Conservation (phyloP, 148 eudicot species). For the Simmondsia chinensis region DNA sequence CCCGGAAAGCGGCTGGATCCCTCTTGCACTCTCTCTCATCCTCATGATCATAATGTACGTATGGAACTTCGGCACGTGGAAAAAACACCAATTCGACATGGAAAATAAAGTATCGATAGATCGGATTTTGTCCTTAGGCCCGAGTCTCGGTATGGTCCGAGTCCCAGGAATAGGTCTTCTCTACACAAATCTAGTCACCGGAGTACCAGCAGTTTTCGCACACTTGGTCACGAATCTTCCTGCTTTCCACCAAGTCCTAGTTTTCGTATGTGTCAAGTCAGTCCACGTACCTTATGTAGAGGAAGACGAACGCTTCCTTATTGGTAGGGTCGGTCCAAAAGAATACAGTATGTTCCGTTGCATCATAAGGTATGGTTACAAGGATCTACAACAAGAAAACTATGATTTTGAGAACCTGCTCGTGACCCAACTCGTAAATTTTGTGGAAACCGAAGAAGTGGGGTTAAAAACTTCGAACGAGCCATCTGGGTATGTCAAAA, state of each 20-base stretch:
- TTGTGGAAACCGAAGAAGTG: constrained; percentile 29
- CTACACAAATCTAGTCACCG: constrained; percentile 42
- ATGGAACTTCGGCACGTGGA: constrained; percentile 60
- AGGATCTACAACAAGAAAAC: constrained; percentile 46
- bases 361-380: constrained; percentile 48
- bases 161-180: constrained; percentile 65
- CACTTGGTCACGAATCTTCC: constrained; percentile 67
- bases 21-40: constrained; percentile 37
- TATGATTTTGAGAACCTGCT: constrained; percentile 45
- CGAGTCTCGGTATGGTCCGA: constrained; percentile 55
- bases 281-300: constrained; percentile 39
- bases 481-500: constrained; percentile 3
- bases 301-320: constrained; percentile 34
- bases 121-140: constrained; percentile 29
- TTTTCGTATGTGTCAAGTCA: constrained; percentile 45
- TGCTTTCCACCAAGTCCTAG: constrained; percentile 56
- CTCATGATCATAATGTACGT: constrained; percentile 41
- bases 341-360: constrained; percentile 52
- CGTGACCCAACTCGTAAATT: constrained; percentile 22
- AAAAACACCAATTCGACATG: constrained; percentile 49
- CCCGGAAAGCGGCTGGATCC: constrained; percentile 62
- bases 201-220: constrained; percentile 56
- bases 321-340: constrained; percentile 41
- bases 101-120: constrained; percentile 58
- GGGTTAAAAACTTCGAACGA: constrained; percentile 4